These are phyloP conservation scores for Elaeagnus macrophylla DNA, from an alignment of 306 rosid genomes.

Conservation along the genomic window DNA sequence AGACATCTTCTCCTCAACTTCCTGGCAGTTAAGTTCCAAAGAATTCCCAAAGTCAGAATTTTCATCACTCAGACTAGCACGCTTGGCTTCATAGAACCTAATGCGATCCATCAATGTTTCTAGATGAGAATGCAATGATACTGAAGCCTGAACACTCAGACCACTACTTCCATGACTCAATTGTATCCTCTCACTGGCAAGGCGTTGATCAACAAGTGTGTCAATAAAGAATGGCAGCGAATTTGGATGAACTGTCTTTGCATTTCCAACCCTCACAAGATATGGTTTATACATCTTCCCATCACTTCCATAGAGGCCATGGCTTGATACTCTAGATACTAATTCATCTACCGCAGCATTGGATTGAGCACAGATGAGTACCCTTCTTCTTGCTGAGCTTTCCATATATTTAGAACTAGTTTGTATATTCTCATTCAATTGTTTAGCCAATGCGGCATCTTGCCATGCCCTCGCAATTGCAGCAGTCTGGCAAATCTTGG, in stretches of 20 bases:
- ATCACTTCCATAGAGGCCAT: conserved; percentile 64
- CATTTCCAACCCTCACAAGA: conserved; percentile 96
- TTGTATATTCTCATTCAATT: conserved; percentile 47
- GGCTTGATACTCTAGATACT: conserved; percentile 78
- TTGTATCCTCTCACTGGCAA: conserved; percentile 64
- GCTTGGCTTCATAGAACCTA: conserved; percentile 69
- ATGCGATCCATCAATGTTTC: conserved; percentile 75
- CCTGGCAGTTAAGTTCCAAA: conserved; percentile 26
- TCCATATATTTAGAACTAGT: conserved; percentile 38
- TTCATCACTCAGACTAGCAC: conserved; percentile 60
- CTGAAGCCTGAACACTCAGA: conserved; percentile 40
- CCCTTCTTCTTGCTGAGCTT: conserved; percentile 49
- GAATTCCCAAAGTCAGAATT: conserved; percentile 37
- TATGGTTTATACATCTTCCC: conserved; percentile 85
- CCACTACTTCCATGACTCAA: conserved; percentile 43
- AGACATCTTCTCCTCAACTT: conserved; percentile 47
- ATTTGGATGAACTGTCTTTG: conserved; percentile 74
- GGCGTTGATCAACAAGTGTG: conserved; percentile 81
- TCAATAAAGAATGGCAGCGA: conserved; percentile 88
- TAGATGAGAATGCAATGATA: conserved; percentile 53
- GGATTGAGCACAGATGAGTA: conserved; percentile 96
- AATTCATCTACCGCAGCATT: conserved; percentile 98
- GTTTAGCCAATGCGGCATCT: conserved; percentile 91
- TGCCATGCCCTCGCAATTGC: conserved; percentile 97
- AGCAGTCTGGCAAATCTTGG: conserved; percentile 46